Conservation (phyloP, 176 grass and related monocot genomes). For the Panicum miliaceum region DNA sequence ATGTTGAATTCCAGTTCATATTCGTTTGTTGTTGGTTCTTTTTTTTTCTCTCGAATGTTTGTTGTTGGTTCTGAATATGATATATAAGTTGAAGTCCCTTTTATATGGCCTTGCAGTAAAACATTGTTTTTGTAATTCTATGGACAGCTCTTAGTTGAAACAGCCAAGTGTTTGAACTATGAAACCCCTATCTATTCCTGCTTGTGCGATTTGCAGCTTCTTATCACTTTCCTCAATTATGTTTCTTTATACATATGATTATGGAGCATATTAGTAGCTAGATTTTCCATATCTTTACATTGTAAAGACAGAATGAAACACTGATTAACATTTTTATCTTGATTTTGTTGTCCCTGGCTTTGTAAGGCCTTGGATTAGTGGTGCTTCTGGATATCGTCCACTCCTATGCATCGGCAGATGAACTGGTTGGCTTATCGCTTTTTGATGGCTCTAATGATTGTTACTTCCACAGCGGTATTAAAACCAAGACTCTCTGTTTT, state of each 20-base stretch:
- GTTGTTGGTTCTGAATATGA: neutral
- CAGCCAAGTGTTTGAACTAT: neutral
- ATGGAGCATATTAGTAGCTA: neutral
- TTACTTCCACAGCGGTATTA: conserved; percentile 83
- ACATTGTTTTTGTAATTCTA: neutral
- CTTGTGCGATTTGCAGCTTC: neutral
- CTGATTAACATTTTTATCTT: conserved; percentile 11
- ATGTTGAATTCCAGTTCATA: neutral
- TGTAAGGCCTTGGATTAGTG: conserved; percentile 76
- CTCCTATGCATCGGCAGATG: conserved; percentile 96
- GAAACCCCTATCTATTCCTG: neutral
- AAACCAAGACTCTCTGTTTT: conserved; percentile 1
- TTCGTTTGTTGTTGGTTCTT: neutral
- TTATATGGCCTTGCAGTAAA: neutral
- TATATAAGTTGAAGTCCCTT: neutral
- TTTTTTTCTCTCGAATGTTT: too few species aligned
- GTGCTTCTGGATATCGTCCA: conserved; percentile 94
- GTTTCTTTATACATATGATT: conserved; percentile 34
- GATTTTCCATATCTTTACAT: neutral
- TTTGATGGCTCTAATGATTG: conserved; percentile 98
- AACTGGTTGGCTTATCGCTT: conserved; percentile 84
- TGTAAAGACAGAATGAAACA: conserved; percentile 30
- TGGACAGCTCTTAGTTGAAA: neutral
- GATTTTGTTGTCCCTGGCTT: conserved; percentile 40
- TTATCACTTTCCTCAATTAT: conserved; percentile 5